Evolutionary conservation across 2,329 filamentous ascomycete species (phyloP), one percentile per base, ranked within the genome.

Genomic region (Aspergillus caelatus): DNA sequence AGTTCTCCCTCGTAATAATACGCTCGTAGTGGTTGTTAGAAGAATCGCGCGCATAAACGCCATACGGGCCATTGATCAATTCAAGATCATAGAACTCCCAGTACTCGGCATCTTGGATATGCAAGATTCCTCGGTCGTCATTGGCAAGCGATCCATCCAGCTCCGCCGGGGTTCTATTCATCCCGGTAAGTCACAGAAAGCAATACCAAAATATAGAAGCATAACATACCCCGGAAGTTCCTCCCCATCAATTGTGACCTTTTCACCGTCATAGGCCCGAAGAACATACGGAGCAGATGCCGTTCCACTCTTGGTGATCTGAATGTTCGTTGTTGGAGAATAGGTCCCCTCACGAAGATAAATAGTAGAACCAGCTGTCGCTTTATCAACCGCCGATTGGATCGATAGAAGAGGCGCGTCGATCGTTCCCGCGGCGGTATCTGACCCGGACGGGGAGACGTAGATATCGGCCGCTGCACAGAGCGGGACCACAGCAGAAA

Each of bases 11-110:
- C 4, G 66, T 68, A 3, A 61, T 41, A 5, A 68, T 41, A 1
- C 66, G 58, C 54, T 68, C 65, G 55, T 68, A 68, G 55, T 64
- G 66, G 41, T 68, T 68, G 52, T 68, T 68, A 0, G 65, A 68
- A 7, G 65, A 54, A 28, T 68, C 65, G 1, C 63, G 65, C 26
- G 65, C 58, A 43, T 68, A 68, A 9, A 68, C 60, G 1, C 66
- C 66, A n/a, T 68, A 68, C 21, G 66, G 66, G 0, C 66, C 65
- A 16, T 68, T 59, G 16, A 68, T 67, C 39, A 68, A 41, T 30
- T 64, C 65, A 1, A 68, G 60, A 21, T 65, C 66, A 45, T 67
- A 67, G 45, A 68, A 65, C 57, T 65, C 61, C 66, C 65, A 67
- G 41, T 68, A 68, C 4, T 67, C 60, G 8, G 65, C 66, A 30